Evolutionary conservation across 768 basidiomycete species (phyloP).

Genomic region (Harrya chromipes): DNA sequence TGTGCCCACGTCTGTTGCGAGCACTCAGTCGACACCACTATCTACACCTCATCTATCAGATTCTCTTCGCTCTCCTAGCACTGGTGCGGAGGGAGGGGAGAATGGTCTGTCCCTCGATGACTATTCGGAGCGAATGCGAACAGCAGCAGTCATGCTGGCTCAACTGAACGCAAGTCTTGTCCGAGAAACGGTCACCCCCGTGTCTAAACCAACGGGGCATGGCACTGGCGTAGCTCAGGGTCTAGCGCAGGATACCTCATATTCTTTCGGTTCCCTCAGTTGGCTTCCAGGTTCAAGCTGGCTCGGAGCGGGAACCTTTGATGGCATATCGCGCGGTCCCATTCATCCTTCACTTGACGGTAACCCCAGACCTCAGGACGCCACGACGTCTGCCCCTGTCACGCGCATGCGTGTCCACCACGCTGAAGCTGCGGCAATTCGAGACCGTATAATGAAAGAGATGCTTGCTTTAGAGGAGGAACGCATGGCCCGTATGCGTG

Average conservation of each 20-base stretch:
- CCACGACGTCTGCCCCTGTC: conserved; percentile 30
- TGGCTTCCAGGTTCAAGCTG: conserved; percentile 59
- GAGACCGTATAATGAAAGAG: conserved; percentile 96
- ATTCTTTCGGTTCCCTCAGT: conserved; percentile 34
- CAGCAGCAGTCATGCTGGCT: conserved; percentile 96
- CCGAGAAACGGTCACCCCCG: conserved; percentile 45
- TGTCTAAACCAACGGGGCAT: conserved; percentile 13
- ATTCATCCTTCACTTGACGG: conserved; percentile 33
- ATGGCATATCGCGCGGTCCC: conserved; percentile 23
- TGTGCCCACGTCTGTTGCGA: conserved; percentile 8
- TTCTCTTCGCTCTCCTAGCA: conserved; percentile 2
- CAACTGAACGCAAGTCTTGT: conserved; percentile 85
- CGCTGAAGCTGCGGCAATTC: conserved; percentile 84
- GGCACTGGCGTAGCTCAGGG: conserved; percentile 1
- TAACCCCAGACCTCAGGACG: conserved; percentile 18
- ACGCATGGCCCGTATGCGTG: conserved; percentile 90
- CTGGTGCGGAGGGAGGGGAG: conserved; percentile 7
- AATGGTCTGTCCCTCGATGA: conserved; percentile 79
- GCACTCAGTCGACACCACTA: conserved; percentile 3
- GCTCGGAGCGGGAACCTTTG: conserved; percentile 32
- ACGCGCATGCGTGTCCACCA: conserved; percentile 72
- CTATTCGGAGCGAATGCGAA: conserved; percentile 97
- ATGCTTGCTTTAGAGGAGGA: conserved; percentile 97
- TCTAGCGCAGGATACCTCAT: conserved; percentile 9
- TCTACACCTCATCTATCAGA: conserved; percentile 3